Evolutionary conservation across 225 moss, liverwort and hornwort genomes (phyloP), one percentile per base, ranked within the genome.

Genomic region (Anthoceros angustus): DNA sequence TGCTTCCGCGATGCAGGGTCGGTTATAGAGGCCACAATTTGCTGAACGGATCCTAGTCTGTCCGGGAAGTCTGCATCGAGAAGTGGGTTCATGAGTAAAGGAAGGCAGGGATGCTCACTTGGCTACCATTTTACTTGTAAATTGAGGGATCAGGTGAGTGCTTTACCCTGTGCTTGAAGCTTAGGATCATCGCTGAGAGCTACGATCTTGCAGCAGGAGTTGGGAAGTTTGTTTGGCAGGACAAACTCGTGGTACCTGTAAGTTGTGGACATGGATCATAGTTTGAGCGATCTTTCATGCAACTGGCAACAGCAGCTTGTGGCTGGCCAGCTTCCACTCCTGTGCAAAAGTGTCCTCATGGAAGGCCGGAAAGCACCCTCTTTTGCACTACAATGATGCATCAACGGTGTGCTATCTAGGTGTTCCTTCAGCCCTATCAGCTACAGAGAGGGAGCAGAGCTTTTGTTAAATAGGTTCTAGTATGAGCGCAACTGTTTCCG

Each of bases 201-300:
- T 48, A 75, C n/a, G 25, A 70, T 64, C 25, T 64, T 60, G 49
- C 75, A 75, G 0, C 41, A 62, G 7, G 67, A 26, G 39, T 71
- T 67, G 8, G 62, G 41, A 5, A 75, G 67, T 26, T 63, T 42
- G 66, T 75, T 71, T 41, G 71, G 63, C 45, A 71, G 46, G 6
- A 67, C 75, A 71, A 75, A 75, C 39, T 42, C 42, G 10, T 71
- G 40, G 41, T 67, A 71, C 75, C 75, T 75, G 43, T 40, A 50
- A 25, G 49, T 18, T 32, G 32, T 32, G 4, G 32, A 32, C 46
- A 67, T 69, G 24, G 40, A 61, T 41, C 14, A 9, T 24, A 45
- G 45, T 42, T 21, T 10, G 21, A 39, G 15, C 12, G n/a, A 26
- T 62, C 5, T 41, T 38, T 12, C 20, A 69, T 15, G 42, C 7